phyloP scores from a whole-genome alignment of 163 green algal species.

The Chlamydomonas reinhardtii region DNA sequence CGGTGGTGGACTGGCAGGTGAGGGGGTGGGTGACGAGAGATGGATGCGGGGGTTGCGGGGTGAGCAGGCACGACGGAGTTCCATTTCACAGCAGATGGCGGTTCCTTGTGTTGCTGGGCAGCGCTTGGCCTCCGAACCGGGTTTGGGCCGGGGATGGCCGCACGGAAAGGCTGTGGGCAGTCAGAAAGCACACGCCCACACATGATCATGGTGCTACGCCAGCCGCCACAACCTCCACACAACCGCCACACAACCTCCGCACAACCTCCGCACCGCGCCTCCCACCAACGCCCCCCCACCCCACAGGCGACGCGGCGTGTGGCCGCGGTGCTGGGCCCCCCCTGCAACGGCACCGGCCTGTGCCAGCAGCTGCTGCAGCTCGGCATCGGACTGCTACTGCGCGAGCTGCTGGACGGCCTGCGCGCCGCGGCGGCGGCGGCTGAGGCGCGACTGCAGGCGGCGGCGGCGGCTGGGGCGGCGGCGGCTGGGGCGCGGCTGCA shows the following conservation, averaged over 20 bases:
- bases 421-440: background rate
- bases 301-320: background rate
- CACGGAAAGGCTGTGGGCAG: too few species aligned
- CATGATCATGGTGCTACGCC: too few species aligned
- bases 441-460: too few species aligned
- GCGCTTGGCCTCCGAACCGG: too few species aligned
- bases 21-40: background rate
- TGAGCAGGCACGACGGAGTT: too few species aligned
- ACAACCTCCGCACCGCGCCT: too few species aligned
- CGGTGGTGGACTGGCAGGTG: background rate
- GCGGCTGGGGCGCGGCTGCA: background rate
- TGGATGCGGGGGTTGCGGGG: background rate
- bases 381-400: background rate
- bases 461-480: background rate
- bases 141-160: too few species aligned
- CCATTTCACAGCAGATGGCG: too few species aligned
- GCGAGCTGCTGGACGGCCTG: background rate
- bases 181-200: too few species aligned
- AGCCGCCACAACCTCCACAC: too few species aligned
- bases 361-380: conserved; percentile 19
- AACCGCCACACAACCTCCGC: too few species aligned
- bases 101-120: too few species aligned
- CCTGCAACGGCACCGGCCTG: conserved; percentile 1
- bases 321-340: background rate
- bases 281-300: background rate